Conservation (phyloP, 2,329 filamentous ascomycete species). For the Epichloe baconii region DNA sequence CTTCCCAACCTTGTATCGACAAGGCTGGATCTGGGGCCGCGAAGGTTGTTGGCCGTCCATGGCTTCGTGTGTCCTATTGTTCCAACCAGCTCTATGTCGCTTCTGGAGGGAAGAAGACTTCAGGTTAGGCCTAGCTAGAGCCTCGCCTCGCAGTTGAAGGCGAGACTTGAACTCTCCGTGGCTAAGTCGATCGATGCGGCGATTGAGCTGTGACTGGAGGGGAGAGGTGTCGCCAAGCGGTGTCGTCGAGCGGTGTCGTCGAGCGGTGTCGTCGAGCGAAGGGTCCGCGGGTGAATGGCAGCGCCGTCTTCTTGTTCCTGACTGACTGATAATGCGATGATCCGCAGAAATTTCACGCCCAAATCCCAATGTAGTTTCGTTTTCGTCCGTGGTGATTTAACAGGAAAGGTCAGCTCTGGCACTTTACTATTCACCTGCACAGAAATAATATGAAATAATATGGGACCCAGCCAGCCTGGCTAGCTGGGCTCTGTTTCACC, state of each 20-base stretch:
- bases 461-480: no score
- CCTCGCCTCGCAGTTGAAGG: not conserved
- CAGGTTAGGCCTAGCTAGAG: not conserved
- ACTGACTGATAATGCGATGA: no score
- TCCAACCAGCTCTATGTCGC: not conserved
- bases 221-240: not conserved
- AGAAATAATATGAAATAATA: not conserved
- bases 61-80: not conserved
- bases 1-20: slow-evolving; percentile 97
- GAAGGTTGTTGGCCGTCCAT: slow-evolving; percentile 18
- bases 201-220: not conserved
- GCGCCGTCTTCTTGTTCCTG: no score
- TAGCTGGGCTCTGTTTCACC: slow-evolving; percentile 2
- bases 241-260: not conserved
- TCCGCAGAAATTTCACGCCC: not conserved
- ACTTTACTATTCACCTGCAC: no score
- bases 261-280: not conserved
- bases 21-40: slow-evolving; percentile 70
- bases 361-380: not conserved
- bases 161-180: not conserved
- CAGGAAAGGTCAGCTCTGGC: not conserved
- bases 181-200: not conserved
- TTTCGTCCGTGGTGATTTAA: not conserved
- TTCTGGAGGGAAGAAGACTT: not conserved
- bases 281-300: no score